A percentile compares a stretch with the other conserved stretches of the same genome.
These are phyloP conservation scores for Ophiostoma triangulosporum DNA, from an alignment of 2,329 filamentous ascomycete species.

Conservation along the genomic window DNA sequence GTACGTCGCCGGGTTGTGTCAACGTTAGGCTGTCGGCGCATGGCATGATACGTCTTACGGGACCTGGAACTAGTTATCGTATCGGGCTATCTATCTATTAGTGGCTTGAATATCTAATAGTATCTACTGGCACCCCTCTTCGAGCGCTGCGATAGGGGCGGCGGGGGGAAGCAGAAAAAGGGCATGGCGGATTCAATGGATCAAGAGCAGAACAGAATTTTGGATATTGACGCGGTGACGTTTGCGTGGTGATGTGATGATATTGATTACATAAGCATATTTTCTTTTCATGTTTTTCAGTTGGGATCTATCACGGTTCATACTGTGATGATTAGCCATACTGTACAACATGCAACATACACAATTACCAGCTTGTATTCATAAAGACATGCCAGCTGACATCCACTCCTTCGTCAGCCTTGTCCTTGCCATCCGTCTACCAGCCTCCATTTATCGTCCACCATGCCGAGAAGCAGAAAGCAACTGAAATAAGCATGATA, in stretches of 20 bases:
- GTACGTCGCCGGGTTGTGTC: not conserved
- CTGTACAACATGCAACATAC: too few species aligned
- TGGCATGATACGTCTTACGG: not conserved
- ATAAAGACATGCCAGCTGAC: not conserved
- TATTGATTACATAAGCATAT: too few species aligned
- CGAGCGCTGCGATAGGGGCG: not conserved
- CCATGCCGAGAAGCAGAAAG: not conserved
- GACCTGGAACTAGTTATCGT: not conserved
- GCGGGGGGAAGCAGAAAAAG: not conserved
- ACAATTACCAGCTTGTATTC: not conserved
- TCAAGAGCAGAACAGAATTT: too few species aligned
- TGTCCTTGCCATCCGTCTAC: not conserved
- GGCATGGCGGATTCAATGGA: too few species aligned
- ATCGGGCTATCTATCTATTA: not conserved
- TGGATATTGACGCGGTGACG: too few species aligned
- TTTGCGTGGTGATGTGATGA: too few species aligned
- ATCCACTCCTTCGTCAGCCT: not conserved
- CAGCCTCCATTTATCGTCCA: not conserved
- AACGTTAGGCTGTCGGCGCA: not conserved
- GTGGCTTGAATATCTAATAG: not conserved
- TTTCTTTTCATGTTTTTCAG: not conserved
- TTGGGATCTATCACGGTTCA: too few species aligned
- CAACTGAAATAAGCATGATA: not conserved
- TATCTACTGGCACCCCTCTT: not conserved
- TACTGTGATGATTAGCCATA: too few species aligned